These are phyloP conservation scores for Nissolia schottii DNA, from an alignment of 306 rosid genomes.

Conservation along the genomic window DNA sequence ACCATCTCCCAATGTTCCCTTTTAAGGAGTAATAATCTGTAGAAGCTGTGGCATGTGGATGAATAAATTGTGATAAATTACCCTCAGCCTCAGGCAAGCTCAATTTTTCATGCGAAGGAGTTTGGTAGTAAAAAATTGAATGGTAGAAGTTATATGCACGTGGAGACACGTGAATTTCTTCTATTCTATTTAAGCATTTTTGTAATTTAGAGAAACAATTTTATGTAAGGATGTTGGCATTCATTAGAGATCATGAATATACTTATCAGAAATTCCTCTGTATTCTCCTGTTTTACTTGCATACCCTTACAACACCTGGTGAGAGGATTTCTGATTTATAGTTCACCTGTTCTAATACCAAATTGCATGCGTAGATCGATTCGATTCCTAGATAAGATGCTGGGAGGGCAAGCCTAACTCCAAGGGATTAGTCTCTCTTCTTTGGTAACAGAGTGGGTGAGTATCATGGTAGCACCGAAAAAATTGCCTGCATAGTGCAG, in stretches of 20 bases:
- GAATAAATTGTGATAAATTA: slow-evolving; percentile 5
- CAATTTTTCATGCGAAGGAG: background rate
- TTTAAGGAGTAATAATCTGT: background rate
- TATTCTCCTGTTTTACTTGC: too few relatives aligned
- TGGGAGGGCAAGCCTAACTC: too few relatives aligned
- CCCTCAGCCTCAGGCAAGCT: background rate
- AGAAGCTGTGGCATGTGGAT: slow-evolving; percentile 1
- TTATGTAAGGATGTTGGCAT: background rate
- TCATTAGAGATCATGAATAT: background rate
- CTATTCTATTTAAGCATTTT: background rate
- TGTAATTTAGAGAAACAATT: background rate
- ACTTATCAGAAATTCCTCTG: background rate
- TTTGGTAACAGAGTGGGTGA: too few relatives aligned
- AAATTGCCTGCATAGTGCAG: background rate
- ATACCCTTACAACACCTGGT: background rate
- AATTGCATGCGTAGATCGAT: too few relatives aligned
- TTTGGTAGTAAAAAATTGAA: too few relatives aligned
- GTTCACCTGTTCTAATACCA: background rate
- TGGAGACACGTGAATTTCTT: background rate
- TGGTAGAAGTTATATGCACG: too few relatives aligned
- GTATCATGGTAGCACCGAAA: too few relatives aligned
- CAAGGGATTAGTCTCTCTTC: too few relatives aligned
- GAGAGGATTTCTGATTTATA: background rate
- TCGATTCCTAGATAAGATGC: too few relatives aligned
- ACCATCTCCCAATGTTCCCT: background rate